phyloP scores from a whole-genome alignment of 257 asterid species.

The Nicotiana undulata region DNA sequence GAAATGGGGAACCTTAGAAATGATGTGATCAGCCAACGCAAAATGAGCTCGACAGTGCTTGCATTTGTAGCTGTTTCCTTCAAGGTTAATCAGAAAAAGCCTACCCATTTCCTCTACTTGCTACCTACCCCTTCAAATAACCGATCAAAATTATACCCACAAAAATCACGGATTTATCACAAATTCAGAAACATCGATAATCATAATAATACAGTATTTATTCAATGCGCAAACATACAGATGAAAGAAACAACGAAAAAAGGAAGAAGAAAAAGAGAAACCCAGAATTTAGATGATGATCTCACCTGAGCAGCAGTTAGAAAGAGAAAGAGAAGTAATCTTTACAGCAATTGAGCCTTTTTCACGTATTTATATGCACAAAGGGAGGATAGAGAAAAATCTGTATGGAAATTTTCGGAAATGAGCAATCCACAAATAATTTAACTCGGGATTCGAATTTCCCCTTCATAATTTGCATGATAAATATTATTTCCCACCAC shows the following conservation, averaged over 20 bases:
- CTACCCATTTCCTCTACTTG: conserved; percentile 9
- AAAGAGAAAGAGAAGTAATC: not conserved
- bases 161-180: not conserved
- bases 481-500: not conserved
- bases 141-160: not conserved
- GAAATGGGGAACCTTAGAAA: conserved; percentile 9
- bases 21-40: conserved; percentile 6
- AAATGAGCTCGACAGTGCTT: conserved; percentile 13
- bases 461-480: not conserved
- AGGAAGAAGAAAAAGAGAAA: not conserved
- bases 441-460: not conserved
- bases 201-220: not conserved
- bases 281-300: not conserved
- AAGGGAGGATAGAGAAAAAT: not conserved
- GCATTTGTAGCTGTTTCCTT: conserved; percentile 8
- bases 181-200: not conserved
- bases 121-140: not conserved
- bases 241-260: not conserved
- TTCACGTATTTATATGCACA: not conserved
- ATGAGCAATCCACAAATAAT: not conserved
- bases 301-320: not conserved
- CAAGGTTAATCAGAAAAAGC: conserved; percentile 8
- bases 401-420: not conserved
- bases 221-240: not conserved
- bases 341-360: not conserved